These are phyloP conservation scores for Trypanosoma boissoni DNA, from an alignment of 208 protist species.

Conservation along the genomic window DNA sequence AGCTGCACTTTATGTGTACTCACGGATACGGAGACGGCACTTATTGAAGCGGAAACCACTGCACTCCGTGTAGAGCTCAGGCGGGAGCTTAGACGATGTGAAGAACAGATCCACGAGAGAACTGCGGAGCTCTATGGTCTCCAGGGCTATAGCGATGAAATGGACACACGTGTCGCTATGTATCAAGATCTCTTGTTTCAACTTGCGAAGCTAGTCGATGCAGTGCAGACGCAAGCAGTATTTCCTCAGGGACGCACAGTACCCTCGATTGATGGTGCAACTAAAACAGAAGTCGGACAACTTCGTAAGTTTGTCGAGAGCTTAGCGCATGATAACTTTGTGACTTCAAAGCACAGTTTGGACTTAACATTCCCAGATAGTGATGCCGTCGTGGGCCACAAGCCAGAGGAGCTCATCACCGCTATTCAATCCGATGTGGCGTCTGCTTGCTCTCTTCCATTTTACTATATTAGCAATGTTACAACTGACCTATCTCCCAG, in stretches of 20 bases:
- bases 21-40: conserved; percentile 8
- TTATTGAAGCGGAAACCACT: conserved; percentile 10
- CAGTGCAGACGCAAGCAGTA: background rate
- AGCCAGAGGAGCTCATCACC: conserved; percentile 40
- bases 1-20: conserved; percentile 4
- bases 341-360: conserved; percentile 36
- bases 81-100: conserved; percentile 1
- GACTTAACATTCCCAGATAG: conserved; percentile 34
- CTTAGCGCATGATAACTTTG: conserved; percentile 5
- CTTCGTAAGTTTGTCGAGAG: conserved; percentile 2
- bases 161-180: conserved; percentile 10
- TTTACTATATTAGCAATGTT: conserved; percentile 29
- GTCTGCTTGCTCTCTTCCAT: conserved; percentile 32
- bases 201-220: background rate
- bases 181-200: conserved; percentile 10
- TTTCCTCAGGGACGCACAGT: background rate
- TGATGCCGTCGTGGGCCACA: conserved; percentile 30
- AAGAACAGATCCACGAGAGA: background rate
- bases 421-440: conserved; percentile 31
- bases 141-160: conserved; percentile 8
- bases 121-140: conserved; percentile 15
- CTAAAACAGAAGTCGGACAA: background rate
- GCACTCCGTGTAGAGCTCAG: conserved; percentile 2
- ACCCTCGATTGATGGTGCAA: background rate
- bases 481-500: conserved; percentile 13